Percentiles rank a stretch among this genome's conserved stretches.
Conservation (phyloP, 2,329 filamentous ascomycete genomes). For the Fusarium sp. region DNA sequence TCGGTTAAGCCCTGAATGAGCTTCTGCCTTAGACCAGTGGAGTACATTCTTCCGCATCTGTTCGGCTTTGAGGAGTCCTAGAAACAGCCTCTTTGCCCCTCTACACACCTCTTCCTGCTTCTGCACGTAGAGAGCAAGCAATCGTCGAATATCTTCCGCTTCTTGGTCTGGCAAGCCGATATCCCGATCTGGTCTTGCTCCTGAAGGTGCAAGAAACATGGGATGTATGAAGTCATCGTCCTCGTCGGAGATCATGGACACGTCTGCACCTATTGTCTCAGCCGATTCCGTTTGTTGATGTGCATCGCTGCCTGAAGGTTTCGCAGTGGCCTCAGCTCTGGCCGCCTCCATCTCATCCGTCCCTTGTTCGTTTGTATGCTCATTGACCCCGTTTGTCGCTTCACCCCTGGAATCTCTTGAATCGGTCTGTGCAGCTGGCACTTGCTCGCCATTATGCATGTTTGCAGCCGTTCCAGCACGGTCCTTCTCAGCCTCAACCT, state of each 20-base stretch:
- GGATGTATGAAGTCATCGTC: constrained; percentile 73
- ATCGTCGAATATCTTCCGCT: constrained; percentile 79
- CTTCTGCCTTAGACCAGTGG: constrained; percentile 82
- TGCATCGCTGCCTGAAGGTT: constrained; percentile 1
- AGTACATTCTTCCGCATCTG: constrained; percentile 76
- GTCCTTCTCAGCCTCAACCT: constrained; percentile 12
- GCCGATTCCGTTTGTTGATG: constrained; percentile 8
- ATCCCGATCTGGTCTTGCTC: constrained; percentile 73
- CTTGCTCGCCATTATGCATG: constrained; percentile 20
- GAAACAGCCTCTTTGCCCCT: constrained; percentile 72
- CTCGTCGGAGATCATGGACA: constrained; percentile 2
- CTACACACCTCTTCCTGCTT: constrained; percentile 87
- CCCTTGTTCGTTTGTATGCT: background rate
- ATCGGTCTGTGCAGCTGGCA: background rate
- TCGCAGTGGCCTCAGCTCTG: background rate
- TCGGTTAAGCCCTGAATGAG: constrained; percentile 70
- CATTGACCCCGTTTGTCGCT: constrained; percentile 7
- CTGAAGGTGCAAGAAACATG: constrained; percentile 73
- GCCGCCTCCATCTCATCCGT: background rate
- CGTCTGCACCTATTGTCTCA: constrained; percentile 15
- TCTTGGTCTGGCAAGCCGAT: constrained; percentile 76
- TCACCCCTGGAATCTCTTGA: background rate
- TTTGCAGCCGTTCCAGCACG: background rate
- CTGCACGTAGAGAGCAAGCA: constrained; percentile 81
- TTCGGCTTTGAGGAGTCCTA: constrained; percentile 77